phyloP scores from a whole-genome alignment of 2,329 filamentous ascomycete genomes.

The Colletotrichum echinochloae region DNA sequence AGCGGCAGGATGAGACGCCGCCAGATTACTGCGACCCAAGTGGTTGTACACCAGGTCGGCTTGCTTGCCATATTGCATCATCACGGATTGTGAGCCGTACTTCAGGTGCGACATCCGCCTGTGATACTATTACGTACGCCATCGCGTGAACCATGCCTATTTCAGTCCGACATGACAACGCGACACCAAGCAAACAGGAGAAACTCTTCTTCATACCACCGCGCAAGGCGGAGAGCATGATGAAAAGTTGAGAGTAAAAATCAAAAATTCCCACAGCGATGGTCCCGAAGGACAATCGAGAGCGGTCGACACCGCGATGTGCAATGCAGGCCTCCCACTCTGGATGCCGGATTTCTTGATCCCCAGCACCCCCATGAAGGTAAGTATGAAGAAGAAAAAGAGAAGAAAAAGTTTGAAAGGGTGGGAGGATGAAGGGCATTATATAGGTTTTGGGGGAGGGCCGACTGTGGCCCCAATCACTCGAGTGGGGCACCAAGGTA shows the following conservation, averaged over 20 bases:
- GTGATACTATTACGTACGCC: too few relatives aligned
- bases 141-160: too few relatives aligned
- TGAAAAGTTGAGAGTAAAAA: constrained; percentile 43
- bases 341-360: constrained; percentile 58
- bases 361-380: constrained; percentile 58
- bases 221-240: constrained; percentile 28
- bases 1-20: not conserved
- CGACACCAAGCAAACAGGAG: not conserved
- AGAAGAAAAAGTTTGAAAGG: constrained; percentile 35
- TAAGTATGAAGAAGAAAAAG: constrained; percentile 60
- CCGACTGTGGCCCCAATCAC: constrained; percentile 23
- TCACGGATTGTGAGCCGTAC: too few relatives aligned
- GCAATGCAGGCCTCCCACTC: constrained; percentile 64
- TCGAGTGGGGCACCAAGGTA: constrained; percentile 10
- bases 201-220: constrained; percentile 43
- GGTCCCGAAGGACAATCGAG: constrained; percentile 44
- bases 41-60: not conserved
- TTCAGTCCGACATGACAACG: too few relatives aligned
- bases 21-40: not conserved
- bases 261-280: constrained; percentile 43
- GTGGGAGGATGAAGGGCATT: constrained; percentile 38
- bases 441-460: constrained; percentile 47
- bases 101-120: too few relatives aligned
- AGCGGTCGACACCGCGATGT: constrained; percentile 51
- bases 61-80: too few relatives aligned